phyloP scores from a whole-genome alignment of 352 stramenopile genomes.

The Peronospora destructor region DNA sequence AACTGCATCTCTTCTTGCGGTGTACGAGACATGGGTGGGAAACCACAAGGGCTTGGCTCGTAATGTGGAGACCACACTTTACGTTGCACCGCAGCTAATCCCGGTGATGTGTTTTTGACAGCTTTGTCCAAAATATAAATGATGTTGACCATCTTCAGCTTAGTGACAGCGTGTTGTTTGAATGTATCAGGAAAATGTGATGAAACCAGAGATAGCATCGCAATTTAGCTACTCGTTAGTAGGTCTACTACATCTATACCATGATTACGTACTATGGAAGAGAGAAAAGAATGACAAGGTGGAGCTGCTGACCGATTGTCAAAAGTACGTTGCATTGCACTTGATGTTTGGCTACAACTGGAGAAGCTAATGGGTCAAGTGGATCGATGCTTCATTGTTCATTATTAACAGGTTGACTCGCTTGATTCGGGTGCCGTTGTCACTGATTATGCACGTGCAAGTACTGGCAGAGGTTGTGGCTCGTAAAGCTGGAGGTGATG shows the following conservation, averaged over 20 bases:
- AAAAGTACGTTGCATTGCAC: constrained; percentile 25
- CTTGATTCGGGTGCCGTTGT: constrained; percentile 60
- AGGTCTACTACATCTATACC: constrained; percentile 67
- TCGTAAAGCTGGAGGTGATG: constrained; percentile 57
- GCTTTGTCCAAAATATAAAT: too few relatives aligned
- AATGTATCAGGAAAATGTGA: constrained; percentile 37
- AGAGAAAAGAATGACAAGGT: constrained; percentile 14
- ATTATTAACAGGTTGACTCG: constrained; percentile 38
- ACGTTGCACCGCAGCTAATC: constrained; percentile 71
- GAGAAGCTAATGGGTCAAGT: not conserved
- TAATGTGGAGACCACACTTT: constrained; percentile 74
- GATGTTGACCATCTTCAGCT: too few relatives aligned
- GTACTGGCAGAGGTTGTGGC: constrained; percentile 74
- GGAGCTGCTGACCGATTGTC: constrained; percentile 13
- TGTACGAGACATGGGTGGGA: constrained; percentile 67
- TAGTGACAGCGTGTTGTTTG: constrained; percentile 4
- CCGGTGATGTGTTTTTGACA: constrained; percentile 45
- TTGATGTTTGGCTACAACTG: too few relatives aligned
- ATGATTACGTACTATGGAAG: constrained; percentile 81
- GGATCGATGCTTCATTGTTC: not conserved
- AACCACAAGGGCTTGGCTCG: constrained; percentile 52
- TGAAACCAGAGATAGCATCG: constrained; percentile 58
- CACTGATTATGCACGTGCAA: constrained; percentile 72
- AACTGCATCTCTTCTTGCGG: constrained; percentile 23
- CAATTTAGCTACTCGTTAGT: constrained; percentile 76